Conservation (phyloP, 2,329 filamentous ascomycete genomes). For the Chaetomiaceae sp. region DNA sequence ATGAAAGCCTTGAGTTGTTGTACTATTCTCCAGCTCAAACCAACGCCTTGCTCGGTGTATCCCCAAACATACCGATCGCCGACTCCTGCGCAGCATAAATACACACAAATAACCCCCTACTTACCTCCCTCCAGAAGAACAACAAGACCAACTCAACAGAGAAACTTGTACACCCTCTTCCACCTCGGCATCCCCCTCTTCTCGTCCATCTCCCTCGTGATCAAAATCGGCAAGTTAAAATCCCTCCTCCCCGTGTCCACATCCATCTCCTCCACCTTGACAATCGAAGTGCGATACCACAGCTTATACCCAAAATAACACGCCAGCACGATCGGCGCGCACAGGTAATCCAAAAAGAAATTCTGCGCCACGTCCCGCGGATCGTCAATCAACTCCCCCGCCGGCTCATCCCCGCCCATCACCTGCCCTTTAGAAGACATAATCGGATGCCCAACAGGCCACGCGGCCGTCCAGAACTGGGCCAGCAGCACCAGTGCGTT, state of each 20-base stretch:
- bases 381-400: conserved; percentile 32
- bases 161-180: conserved; percentile 70
- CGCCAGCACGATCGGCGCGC: conserved; percentile 61
- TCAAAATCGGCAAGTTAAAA: conserved; percentile 72
- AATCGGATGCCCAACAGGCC: conserved; percentile 51
- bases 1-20: too few species aligned
- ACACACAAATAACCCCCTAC: background rate
- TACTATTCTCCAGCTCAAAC: too few species aligned
- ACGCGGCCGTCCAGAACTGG: conserved; percentile 85
- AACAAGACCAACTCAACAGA: conserved; percentile 52
- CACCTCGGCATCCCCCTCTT: conserved; percentile 65
- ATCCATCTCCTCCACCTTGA: conserved; percentile 74
- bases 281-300: conserved; percentile 62
- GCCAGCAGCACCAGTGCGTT: conserved; percentile 73
- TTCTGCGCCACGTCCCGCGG: conserved; percentile 48
- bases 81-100: too few species aligned
- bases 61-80: too few species aligned
- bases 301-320: conserved; percentile 76
- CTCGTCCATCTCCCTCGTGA: conserved; percentile 78
- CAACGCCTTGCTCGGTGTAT: too few species aligned
- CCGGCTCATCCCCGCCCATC: background rate
- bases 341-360: conserved; percentile 72
- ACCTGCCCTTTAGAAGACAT: background rate
- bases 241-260: conserved; percentile 80
- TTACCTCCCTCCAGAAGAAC: background rate